Evolutionary conservation across 306 rosid species (phyloP), one percentile per base, ranked within the genome.

Genomic region (Rosa persica): DNA sequence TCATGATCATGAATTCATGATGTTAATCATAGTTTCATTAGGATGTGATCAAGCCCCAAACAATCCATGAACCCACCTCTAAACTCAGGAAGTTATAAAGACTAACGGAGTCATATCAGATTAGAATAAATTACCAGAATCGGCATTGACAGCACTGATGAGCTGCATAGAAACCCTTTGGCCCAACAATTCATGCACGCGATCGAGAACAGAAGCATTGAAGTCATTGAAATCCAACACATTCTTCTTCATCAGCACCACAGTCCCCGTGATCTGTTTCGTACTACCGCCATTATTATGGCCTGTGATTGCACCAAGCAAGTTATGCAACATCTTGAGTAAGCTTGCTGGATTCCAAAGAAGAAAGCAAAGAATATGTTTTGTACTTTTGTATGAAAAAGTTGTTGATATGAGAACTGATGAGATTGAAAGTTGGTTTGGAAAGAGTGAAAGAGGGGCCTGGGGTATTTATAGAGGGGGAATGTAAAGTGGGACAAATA

Each of bases 181-280:
- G 17, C 87, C 87, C 0, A 81, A 0, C 15, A 84, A 13, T 48
- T 84, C 85, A 52, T 74, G 80, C 38, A 74, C 43, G 5, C 78
- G 20, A 64, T 84, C 87, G 22, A 80, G 48, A 58, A 74, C 11
- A 0, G 85, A 73, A 68, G 85, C 80, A 3, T 68, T 66, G 68
- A 84, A 68, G 74, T 80, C 78, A 23, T 68, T 80, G 80, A 76
- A 81, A 39, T 78, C 85, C 78, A 84, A 74, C 43, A 84, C 80
- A 46, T 81, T 81, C 78, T 78, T 81, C 87, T 81, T 81, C 87
- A 84, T 84, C 72, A 84, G 15, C 23, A 81, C 75, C 60, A 81
- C 75, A 5, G 67, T 77, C 61, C 81, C 87, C 52, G 66, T 74
- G 44, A 84, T 74, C 85, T 74, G 71, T 8, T 13, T 58, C 36